Base-by-base conservation (phyloP, 768 basidiomycete genomes). In the Naganishia kalamii region DNA sequence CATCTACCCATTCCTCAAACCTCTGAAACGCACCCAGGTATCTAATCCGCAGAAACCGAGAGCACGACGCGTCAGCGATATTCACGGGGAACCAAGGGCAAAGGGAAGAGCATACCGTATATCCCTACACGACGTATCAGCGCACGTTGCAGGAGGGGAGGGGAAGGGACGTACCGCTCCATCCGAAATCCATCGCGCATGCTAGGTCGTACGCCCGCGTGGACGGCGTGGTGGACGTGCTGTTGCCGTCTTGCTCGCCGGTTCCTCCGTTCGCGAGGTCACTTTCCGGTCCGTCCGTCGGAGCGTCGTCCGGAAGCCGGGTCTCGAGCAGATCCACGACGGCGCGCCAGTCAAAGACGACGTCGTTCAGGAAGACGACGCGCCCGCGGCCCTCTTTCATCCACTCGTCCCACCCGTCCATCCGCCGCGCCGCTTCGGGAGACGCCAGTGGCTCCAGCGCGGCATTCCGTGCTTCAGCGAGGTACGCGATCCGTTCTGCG, bases 291-390 rank as follows among this genome's bases (percentile, higher is more conserved):
- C n/a, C n/a, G n/a, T n/a, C n/a, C n/a, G n/a, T n/a, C n/a, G n/a
- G n/a, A n/a, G n/a, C n/a, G 48, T 5, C 46, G n/a, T 25, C 46
- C 62, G 71, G 70, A 25, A 65, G 51, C 21, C 62, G 49, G 1
- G 69, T 68, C 3, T 40, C 47, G n/a, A 82, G 65, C 27, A 82
- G 74, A 64, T 82, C 80, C 17, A 81, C 63, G 5, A 82, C 67
- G 23, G 74, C 73, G 67, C 81, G 80, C 5, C 80, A 80, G 33
- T 80, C 79, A 66, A 82, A 69, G 61, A 69, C 79, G 8, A 82
- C 70, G 69, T 82, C 82, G 63, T 82, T 82, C 0, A 79, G 77
- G 71, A 81, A 82, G 0, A 83, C 43, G 10, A 82, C 77, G 57
- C 74, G 62, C 29, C 64, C 68, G 30, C 27, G 7, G 2, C 6